These are phyloP conservation scores for Auricularia auricula-judae DNA, from an alignment of 768 basidiomycete species.

Conservation along the genomic window DNA sequence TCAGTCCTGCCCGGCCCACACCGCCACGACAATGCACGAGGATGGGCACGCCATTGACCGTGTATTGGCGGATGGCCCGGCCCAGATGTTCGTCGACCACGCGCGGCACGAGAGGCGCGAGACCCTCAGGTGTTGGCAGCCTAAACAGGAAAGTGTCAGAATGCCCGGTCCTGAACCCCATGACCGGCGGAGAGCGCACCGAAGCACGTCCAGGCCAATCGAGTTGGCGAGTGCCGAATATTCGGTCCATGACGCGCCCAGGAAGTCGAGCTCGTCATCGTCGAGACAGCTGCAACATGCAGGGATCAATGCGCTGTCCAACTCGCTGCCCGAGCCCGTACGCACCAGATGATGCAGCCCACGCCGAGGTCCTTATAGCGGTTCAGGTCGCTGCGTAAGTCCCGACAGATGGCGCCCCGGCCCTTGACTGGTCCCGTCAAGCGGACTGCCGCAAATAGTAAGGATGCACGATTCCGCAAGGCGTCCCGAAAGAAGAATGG, in stretches of 20 bases:
- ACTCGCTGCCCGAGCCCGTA: not conserved
- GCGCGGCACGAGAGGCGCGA: conserved; percentile 52
- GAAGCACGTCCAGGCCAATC: conserved; percentile 68
- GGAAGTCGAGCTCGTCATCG: conserved; percentile 67
- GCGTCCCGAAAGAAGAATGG: not conserved
- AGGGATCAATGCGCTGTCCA: conserved; percentile 1
- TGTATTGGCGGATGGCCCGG: conserved; percentile 57
- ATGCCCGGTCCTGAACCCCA: conserved; percentile 3
- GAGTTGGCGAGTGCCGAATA: conserved; percentile 53
- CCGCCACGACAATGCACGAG: conserved; percentile 91
- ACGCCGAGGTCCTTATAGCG: conserved; percentile 68
- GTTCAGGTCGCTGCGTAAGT: conserved; percentile 62
- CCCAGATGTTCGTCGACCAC: conserved; percentile 56
- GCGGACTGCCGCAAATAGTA: conserved; percentile 39
- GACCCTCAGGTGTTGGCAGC: conserved; percentile 82
- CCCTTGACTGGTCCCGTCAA: conserved; percentile 68
- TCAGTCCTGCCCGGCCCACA: conserved; percentile 83
- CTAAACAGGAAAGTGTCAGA: conserved; percentile 24
- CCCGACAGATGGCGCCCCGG: conserved; percentile 70
- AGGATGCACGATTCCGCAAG: not conserved
- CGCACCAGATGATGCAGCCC: conserved; percentile 73
- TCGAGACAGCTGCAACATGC: conserved; percentile 57
- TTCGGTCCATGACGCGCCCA: conserved; percentile 79
- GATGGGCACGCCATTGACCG: conserved; percentile 57
- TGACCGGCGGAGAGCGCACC: conserved; percentile 30